Evolutionary conservation across 495 filamentous ascomycete genomes (phyloP), one percentile per base, ranked within the genome.

Genomic region (Penicillium chermesinum): DNA sequence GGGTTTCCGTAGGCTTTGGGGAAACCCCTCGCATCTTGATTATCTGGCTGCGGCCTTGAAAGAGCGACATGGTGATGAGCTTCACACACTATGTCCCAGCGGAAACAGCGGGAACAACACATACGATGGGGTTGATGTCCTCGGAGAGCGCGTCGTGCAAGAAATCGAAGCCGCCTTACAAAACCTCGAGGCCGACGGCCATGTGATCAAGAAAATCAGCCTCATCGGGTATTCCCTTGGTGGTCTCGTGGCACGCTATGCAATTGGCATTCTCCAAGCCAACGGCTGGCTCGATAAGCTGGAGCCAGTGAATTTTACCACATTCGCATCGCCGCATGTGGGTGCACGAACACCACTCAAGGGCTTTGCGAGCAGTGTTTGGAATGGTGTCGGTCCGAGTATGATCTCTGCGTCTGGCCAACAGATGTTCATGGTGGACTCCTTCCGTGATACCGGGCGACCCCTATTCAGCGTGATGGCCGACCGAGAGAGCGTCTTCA

Each of bases 91-190:
- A 18, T 72, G 84, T 22, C 78, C 85, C 3, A 86, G 91, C 67
- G 77, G 82, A 47, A 97, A 96, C 64, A 73, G 80, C 44, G 88
- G 89, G 4, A 84, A 71, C 49, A 87, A 84, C 66, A 97, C 91
- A 17, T 97, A 97, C 65, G 91, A 97, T 68, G 91, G 91, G 43
- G 89, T 97, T 60, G 90, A 96, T 56, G 71, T 84, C 7, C 88
- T 91, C 46, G 91, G 88, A 48, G 91, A 97, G 73, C 83, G 91
- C 33, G 82, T 96, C 22, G 85, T 84, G 15, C 71, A 82, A 52
- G 91, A 97, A 72, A 88, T 96, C 43, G 91, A 96, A 65, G 81
- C 91, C 53, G 83, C 81, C 32, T 65, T 96, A 25, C 78, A 85
- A 22, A 63, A 73, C n/a, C 74, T 91, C 37, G 74, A 76, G 13